phyloP scores from a whole-genome alignment of 768 basidiomycete genomes.

The Amanita thiersii region DNA sequence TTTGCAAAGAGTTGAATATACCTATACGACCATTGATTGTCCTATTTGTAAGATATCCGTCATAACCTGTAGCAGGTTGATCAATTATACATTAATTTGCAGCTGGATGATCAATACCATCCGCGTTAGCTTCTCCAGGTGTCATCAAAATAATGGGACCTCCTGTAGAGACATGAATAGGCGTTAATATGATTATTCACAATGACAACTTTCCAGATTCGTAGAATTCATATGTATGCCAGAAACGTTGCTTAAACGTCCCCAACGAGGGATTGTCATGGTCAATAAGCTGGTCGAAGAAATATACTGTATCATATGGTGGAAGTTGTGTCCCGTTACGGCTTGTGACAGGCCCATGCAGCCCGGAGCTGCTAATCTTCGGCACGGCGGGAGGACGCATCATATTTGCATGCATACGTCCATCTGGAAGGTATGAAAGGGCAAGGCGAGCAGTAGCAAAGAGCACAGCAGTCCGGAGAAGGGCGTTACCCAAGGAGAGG shows the following conservation, averaged over 20 bases:
- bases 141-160: conserved; percentile 59
- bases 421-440: conserved; percentile 25
- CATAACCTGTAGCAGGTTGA: conserved; percentile 24
- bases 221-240: conserved; percentile 64
- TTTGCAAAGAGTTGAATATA: conserved; percentile 7
- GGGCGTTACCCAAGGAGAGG: neutral
- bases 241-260: conserved; percentile 73
- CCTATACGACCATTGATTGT: conserved; percentile 56
- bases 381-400: conserved; percentile 30
- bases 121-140: conserved; percentile 58
- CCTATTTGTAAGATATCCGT: conserved; percentile 52
- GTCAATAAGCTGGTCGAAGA: conserved; percentile 52
- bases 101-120: conserved; percentile 21
- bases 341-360: conserved; percentile 29
- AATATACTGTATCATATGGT: conserved; percentile 37
- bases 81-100: neutral
- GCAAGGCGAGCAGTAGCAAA: conserved; percentile 12
- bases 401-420: conserved; percentile 33
- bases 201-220: conserved; percentile 29
- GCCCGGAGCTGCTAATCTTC: conserved; percentile 16
- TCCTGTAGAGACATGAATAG: conserved; percentile 22
- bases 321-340: conserved; percentile 36
- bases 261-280: conserved; percentile 50
- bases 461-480: neutral
- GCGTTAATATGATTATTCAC: neutral